A percentile compares a stretch with the other conserved stretches of the same genome.
Evolutionary conservation across 139 green algal genomes (phyloP).

Genomic region (Parachlorella kessleri): DNA sequence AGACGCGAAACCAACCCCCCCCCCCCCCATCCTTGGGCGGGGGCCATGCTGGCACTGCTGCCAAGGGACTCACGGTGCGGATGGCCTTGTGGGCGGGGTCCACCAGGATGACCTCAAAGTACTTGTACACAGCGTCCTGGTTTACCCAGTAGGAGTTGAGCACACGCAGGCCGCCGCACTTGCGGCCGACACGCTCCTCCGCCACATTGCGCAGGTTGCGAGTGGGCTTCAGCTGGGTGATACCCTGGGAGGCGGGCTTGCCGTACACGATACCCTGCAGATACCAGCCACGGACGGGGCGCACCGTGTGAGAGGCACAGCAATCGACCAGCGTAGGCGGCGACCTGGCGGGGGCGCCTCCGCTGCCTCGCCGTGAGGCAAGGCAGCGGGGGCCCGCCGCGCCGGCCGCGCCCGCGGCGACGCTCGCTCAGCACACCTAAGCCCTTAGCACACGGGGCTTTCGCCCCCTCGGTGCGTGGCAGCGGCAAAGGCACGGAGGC

Average conservation of each 20-base stretch:
- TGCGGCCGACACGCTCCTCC: conserved; percentile 96
- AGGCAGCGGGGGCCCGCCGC: too few relatives aligned
- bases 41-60: not conserved
- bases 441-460: too few relatives aligned
- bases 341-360: too few relatives aligned
- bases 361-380: too few relatives aligned
- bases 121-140: conserved; percentile 99
- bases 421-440: too few relatives aligned
- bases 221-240: conserved; percentile 96
- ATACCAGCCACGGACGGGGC: too few relatives aligned
- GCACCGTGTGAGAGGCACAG: too few relatives aligned
- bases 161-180: conserved; percentile 92
- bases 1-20: too few relatives aligned
- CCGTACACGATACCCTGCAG: conserved; percentile 95
- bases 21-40: not conserved
- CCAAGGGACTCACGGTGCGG: conserved; percentile 76
- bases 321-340: too few relatives aligned
- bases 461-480: too few relatives aligned
- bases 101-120: conserved; percentile 99
- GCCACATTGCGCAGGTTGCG: conserved; percentile 92
- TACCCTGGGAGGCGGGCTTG: conserved; percentile 97
- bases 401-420: too few relatives aligned
- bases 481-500: too few relatives aligned
- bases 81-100: conserved; percentile 95
- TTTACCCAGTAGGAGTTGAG: conserved; percentile 99